Percentiles rank a stretch among this genome's conserved stretches.
Conservation (phyloP, 345 rosid genomes). For the Geranium rotundifolium region DNA sequence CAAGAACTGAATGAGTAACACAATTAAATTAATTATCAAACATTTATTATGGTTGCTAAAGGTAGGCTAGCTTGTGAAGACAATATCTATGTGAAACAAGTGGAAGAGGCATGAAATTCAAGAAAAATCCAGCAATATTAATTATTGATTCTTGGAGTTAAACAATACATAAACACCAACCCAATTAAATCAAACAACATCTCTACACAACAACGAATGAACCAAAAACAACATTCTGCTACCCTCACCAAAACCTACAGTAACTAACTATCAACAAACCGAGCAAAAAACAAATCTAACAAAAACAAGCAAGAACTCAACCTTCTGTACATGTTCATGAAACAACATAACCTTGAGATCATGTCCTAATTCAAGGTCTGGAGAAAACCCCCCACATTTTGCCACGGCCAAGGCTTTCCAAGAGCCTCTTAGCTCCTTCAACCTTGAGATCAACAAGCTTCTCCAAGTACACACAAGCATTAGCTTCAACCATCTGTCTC, state of each 20-base stretch:
- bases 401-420: conserved; percentile 49
- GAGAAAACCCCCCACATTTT: conserved; percentile 80
- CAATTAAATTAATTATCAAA: neutral
- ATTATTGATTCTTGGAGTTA: conserved; percentile 13
- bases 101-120: neutral
- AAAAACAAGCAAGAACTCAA: no score
- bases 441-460: conserved; percentile 65
- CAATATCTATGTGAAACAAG: no score
- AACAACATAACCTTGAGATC: conserved; percentile 9
- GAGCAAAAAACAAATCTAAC: neutral
- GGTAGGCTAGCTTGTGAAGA: no score
- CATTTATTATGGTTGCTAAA: neutral
- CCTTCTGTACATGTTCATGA: conserved; percentile 38
- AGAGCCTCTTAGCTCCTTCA: conserved; percentile 74
- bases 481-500: conserved; percentile 68
- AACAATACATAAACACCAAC: conserved; percentile 8
- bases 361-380: conserved; percentile 19
- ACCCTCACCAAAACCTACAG: no score
- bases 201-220: conserved; percentile 4
- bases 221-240: no score
- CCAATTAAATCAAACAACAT: conserved; percentile 15
- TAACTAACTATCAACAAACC: no score
- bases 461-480: conserved; percentile 59
- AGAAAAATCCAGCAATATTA: neutral
- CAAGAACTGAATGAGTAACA: no score